Evolutionary conservation across 306 rosid genomes (phyloP), one percentile per base, ranked within the genome.

Genomic region (Biancaea sappan): DNA sequence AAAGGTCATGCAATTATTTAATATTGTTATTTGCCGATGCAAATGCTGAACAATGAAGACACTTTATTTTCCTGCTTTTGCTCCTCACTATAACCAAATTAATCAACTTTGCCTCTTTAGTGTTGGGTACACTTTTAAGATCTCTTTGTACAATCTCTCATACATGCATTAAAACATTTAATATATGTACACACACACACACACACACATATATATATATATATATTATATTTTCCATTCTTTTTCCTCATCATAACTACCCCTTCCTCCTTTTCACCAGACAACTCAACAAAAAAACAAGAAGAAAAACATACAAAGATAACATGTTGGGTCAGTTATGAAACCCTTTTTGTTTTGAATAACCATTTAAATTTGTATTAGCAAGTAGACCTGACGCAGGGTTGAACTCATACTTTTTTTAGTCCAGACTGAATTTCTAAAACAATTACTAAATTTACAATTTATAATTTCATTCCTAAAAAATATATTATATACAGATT

Each of bases 51-150:
- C 18, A 26, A 74, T n/a, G n/a, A 74, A 54, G 77, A 69, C 37
- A 41, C 80, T 78, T 73, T 59, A 14, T 32, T 62, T 53, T 53
- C 53, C 58, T 67, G 75, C 78, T 78, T 78, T 82, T 63, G 62
- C 63, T 11, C 35, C 56, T 21, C 51, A 35, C 47, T 63, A 14
- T 31, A 35, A 15, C 40, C 53, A 74, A 74, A 58, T 48, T 70
- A 41, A 44, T 76, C 57, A 57, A 38, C 75, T 69, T 74, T 46
- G 47, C 4, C 26, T 54, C 47, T n/a, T n/a, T n/a, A n/a, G n/a
- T 63, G 71, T 44, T 28, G 15, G 51, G 46, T 37, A 16, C 13
- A 4, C 68, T 54, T 28, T 14, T 16, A 66, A 34, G 47, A 48
- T 9, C 59, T 0, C 8, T 73, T 44, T 7, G 48, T 63, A 47